A percentile compares a stretch with the other conserved stretches of the same genome.
Conservation (phyloP, 495 filamentous ascomycete genomes). For the Endocarpon pusillum region DNA sequence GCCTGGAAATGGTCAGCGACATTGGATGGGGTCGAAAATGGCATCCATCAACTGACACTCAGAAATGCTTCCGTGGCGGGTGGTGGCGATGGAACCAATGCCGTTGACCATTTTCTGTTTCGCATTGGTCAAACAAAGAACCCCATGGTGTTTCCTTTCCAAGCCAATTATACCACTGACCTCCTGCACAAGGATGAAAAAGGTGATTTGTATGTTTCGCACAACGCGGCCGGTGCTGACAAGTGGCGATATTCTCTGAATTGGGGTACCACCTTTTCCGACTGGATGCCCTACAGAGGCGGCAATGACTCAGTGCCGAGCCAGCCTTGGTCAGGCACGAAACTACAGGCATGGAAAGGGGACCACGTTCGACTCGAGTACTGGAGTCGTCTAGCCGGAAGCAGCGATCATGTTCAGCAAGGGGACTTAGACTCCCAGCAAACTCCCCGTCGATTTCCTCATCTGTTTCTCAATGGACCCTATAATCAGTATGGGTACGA, state of each 20-base stretch:
- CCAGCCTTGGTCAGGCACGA: slow-evolving; percentile 42
- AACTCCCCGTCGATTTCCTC: slow-evolving; percentile 37
- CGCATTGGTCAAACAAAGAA: slow-evolving; percentile 32
- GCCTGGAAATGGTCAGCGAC: slow-evolving; percentile 36
- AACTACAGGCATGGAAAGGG: slow-evolving; percentile 43
- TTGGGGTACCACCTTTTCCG: slow-evolving; percentile 40
- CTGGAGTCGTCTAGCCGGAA: slow-evolving; percentile 45
- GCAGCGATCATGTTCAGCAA: slow-evolving; percentile 46
- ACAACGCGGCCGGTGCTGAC: slow-evolving; percentile 46
- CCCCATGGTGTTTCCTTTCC: slow-evolving; percentile 31
- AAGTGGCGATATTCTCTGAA: slow-evolving; percentile 47
- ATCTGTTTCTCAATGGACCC: slow-evolving; percentile 46
- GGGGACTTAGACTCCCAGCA: slow-evolving; percentile 32
- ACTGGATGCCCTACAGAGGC: slow-evolving; percentile 40
- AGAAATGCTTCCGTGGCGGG: slow-evolving; percentile 30
- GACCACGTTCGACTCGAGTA: slow-evolving; percentile 53
- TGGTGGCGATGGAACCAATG: slow-evolving; percentile 24
- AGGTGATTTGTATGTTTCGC: slow-evolving; percentile 30
- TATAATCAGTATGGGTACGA: slow-evolving; percentile 58
- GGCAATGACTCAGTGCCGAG: slow-evolving; percentile 27
- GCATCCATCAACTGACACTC: slow-evolving; percentile 45
- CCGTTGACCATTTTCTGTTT: slow-evolving; percentile 34
- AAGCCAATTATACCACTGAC: slow-evolving; percentile 40
- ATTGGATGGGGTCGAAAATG: slow-evolving; percentile 43
- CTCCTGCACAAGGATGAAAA: slow-evolving; percentile 25